A percentile compares a stretch with the other conserved stretches of the same genome.
Conservation (phyloP, 2,329 filamentous ascomycete genomes). For the Fusarium begoniae region DNA sequence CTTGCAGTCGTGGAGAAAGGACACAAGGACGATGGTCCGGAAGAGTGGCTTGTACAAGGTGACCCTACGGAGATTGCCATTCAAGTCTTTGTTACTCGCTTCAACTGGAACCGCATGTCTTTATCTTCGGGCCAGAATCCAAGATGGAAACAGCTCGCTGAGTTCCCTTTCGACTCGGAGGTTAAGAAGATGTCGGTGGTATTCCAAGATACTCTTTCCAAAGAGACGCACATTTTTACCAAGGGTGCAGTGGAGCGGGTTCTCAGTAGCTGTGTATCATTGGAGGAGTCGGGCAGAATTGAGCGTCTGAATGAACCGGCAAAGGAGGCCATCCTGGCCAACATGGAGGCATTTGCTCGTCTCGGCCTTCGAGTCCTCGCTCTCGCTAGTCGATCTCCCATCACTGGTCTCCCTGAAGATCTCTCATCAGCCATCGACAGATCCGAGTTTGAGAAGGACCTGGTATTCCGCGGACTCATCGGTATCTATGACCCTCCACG, state of each 20-base stretch:
- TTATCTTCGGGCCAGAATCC: constrained; percentile 59
- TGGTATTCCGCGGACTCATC: constrained; percentile 71
- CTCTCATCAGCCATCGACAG: constrained; percentile 27
- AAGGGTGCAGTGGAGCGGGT: constrained; percentile 75
- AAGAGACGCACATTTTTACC: constrained; percentile 61
- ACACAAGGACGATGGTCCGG: constrained; percentile 56
- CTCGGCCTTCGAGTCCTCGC: constrained; percentile 74
- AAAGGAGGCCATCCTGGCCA: constrained; percentile 64
- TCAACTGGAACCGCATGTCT: constrained; percentile 67
- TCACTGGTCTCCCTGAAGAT: constrained; percentile 30
- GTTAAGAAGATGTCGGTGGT: constrained; percentile 82
- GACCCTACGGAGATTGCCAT: constrained; percentile 76
- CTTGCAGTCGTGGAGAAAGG: constrained; percentile 61
- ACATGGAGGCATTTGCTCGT: constrained; percentile 72
- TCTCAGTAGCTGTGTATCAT: constrained; percentile 64
- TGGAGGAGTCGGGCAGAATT: constrained; percentile 52
- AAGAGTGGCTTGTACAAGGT: constrained; percentile 69
- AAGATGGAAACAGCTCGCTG: constrained; percentile 67
- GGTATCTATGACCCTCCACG: constrained; percentile 76
- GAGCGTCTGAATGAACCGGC: constrained; percentile 47
- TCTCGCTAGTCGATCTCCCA: constrained; percentile 53
- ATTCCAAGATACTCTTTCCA: constrained; percentile 56
- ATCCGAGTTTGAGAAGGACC: constrained; percentile 57
- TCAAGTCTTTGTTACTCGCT: constrained; percentile 76
- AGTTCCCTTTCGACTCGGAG: constrained; percentile 78